A percentile compares a stretch with the other conserved stretches of the same genome.
phyloP scores from a whole-genome alignment of 1,139 yeast species.

The Martiniozyma asiatica region DNA sequence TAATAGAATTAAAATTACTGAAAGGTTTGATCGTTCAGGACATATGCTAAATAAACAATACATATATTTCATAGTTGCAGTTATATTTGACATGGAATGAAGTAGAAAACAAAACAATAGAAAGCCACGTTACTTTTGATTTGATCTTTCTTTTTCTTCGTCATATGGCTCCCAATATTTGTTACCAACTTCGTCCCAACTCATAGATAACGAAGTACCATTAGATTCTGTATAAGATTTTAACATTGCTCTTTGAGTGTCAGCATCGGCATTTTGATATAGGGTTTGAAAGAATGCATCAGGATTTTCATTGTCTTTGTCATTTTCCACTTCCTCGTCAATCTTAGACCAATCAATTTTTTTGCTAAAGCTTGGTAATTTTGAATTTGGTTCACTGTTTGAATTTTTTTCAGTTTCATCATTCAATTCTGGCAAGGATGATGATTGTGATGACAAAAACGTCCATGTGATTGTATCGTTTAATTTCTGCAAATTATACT shows the following conservation, averaged over 20 bases:
- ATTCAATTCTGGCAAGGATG: too few species aligned
- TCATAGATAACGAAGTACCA: slow-evolving; percentile 88
- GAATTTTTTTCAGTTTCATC: neutral
- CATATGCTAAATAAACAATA: too few species aligned
- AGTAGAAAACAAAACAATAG: too few species aligned
- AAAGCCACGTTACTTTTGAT: too few species aligned
- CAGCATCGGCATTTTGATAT: slow-evolving; percentile 75
- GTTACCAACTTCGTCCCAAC: slow-evolving; percentile 81
- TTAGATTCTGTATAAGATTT: slow-evolving; percentile 88
- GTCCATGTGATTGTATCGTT: slow-evolving; percentile 28
- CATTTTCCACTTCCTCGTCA: slow-evolving; percentile 41
- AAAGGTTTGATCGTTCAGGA: too few species aligned
- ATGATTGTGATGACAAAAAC: slow-evolving; percentile 29
- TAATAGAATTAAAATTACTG: too few species aligned
- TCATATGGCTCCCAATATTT: slow-evolving; percentile 69
- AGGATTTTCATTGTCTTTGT: slow-evolving; percentile 24
- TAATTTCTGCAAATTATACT: slow-evolving; percentile 38
- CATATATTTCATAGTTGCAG: too few species aligned
- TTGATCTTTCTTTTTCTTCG: slow-evolving; percentile 34
- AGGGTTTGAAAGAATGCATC: slow-evolving; percentile 64
- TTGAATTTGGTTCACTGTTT: too few species aligned
- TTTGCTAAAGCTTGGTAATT: slow-evolving; percentile 42
- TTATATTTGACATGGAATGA: too few species aligned
- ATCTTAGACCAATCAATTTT: slow-evolving; percentile 65
- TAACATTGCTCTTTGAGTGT: slow-evolving; percentile 91